Percentiles rank a stretch among this genome's conserved stretches.
These are phyloP conservation scores for Mortierella sp. DNA, from an alignment of 371 early-diverging fungal species.

Conservation along the genomic window DNA sequence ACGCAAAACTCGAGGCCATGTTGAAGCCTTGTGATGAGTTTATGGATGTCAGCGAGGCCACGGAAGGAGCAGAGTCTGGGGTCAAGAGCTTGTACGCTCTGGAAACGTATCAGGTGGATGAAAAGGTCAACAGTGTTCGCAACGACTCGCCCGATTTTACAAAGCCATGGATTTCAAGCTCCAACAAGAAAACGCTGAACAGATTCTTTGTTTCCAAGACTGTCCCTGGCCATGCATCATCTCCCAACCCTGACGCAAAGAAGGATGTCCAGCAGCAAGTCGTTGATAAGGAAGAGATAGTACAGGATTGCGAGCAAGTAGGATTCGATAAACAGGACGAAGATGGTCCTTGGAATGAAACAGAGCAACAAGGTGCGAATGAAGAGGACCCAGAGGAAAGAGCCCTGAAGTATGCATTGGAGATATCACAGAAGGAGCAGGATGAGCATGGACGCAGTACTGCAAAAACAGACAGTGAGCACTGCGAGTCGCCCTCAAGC, in stretches of 20 bases:
- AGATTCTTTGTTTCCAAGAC: slow-evolving; percentile 32
- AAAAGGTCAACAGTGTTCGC: slow-evolving; percentile 46
- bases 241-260: not conserved
- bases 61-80: not conserved
- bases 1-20: slow-evolving; percentile 51
- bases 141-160: slow-evolving; percentile 45
- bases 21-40: slow-evolving; percentile 66
- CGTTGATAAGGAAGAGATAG: too few species aligned
- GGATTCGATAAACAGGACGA: not conserved
- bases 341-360: not conserved
- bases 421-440: slow-evolving; percentile 27
- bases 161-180: slow-evolving; percentile 48
- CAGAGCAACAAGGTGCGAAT: not conserved
- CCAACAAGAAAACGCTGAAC: slow-evolving; percentile 44
- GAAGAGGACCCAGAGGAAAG: slow-evolving; percentile 7
- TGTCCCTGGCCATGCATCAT: not conserved
- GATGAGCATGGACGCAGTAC: not conserved
- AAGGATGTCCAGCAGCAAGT: not conserved
- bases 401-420: slow-evolving; percentile 11
- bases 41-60: slow-evolving; percentile 55
- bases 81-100: slow-evolving; percentile 28
- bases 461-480: too few species aligned
- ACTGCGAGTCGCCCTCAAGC: too few species aligned
- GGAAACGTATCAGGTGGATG: slow-evolving; percentile 51
- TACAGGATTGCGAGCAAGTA: not conserved